Conservation (phyloP, 2,329 filamentous ascomycete genomes). For the Fusarium torreyae region DNA sequence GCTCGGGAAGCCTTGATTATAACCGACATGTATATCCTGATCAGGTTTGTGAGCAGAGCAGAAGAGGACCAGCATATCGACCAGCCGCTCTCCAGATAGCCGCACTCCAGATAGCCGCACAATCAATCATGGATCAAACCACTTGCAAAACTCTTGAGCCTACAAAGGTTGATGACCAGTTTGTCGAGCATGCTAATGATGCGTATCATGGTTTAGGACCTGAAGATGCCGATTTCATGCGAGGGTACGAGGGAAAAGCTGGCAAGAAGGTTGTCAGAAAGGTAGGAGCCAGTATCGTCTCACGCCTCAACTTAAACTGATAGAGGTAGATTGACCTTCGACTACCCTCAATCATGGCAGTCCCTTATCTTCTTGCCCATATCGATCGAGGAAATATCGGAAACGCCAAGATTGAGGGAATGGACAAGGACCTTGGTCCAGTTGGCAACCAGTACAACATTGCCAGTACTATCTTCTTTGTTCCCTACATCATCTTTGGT, state of each 20-base stretch:
- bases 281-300: not conserved
- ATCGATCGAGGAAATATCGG: slow-evolving; percentile 46
- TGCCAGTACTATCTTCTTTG: slow-evolving; percentile 65
- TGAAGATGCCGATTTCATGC: slow-evolving; percentile 38
- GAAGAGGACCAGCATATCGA: too few species aligned
- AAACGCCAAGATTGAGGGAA: slow-evolving; percentile 49
- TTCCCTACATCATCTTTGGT: slow-evolving; percentile 65
- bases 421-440: slow-evolving; percentile 65
- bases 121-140: not conserved
- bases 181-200: slow-evolving; percentile 7
- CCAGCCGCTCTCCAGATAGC: too few species aligned
- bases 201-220: slow-evolving; percentile 46
- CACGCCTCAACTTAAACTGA: fast-evolving
- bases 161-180: slow-evolving; percentile 15
- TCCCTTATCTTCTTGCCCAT: slow-evolving; percentile 40
- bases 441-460: slow-evolving; percentile 69
- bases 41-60: too few species aligned
- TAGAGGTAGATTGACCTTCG: slow-evolving; percentile 34
- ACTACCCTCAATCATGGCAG: slow-evolving; percentile 32
- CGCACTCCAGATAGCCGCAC: fast-evolving
- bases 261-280: slow-evolving; percentile 39
- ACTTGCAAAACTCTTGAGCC: not conserved
- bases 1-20: fast-evolving
- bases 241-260: slow-evolving; percentile 27
- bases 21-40: not conserved